phyloP scores from a whole-genome alignment of 495 filamentous ascomycete genomes.

The Lasiosphaeria ovina region DNA sequence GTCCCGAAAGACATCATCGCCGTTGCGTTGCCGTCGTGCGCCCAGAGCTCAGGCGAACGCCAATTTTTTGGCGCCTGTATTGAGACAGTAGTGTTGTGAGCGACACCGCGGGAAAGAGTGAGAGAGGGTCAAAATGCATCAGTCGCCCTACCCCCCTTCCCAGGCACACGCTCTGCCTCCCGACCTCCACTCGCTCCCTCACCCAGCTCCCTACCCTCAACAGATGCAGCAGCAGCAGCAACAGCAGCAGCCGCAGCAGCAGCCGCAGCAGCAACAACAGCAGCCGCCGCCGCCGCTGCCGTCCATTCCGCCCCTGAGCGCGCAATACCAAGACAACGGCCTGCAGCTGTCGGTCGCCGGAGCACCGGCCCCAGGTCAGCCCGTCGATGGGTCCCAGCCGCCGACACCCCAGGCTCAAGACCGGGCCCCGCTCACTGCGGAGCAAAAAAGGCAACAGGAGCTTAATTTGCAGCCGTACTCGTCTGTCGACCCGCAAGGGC shows the following conservation, averaged over 20 bases:
- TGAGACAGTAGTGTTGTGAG: too few relatives aligned
- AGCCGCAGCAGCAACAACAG: conserved; percentile 18
- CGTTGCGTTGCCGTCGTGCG: too few relatives aligned
- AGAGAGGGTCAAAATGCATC: conserved; percentile 12
- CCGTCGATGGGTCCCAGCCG: conserved; percentile 20
- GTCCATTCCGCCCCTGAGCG: conserved; percentile 27
- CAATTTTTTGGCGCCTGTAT: too few relatives aligned
- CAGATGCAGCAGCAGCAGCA: conserved; percentile 23
- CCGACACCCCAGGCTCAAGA: conserved; percentile 19
- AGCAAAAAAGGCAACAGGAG: conserved; percentile 29
- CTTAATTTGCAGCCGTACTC: conserved; percentile 31
- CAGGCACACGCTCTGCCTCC: conserved; percentile 18
- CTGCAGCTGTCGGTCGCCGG: conserved; percentile 19
- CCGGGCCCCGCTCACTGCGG: conserved; percentile 25
- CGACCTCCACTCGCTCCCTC: conserved; percentile 23
- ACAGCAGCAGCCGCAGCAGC: conserved; percentile 24
- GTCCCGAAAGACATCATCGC: too few relatives aligned
- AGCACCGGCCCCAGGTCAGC: conserved; percentile 20
- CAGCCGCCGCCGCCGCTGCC: conserved; percentile 30
- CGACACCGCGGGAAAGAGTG: too few relatives aligned
- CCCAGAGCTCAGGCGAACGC: too few relatives aligned
- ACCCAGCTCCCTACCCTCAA: conserved; percentile 12
- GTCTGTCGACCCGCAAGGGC: conserved; percentile 24
- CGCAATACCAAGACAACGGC: conserved; percentile 25
- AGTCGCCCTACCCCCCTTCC: conserved; percentile 24